Evolutionary conservation across 2,329 filamentous ascomycete species (phyloP).

Genomic region (Fusarium staphyleae): DNA sequence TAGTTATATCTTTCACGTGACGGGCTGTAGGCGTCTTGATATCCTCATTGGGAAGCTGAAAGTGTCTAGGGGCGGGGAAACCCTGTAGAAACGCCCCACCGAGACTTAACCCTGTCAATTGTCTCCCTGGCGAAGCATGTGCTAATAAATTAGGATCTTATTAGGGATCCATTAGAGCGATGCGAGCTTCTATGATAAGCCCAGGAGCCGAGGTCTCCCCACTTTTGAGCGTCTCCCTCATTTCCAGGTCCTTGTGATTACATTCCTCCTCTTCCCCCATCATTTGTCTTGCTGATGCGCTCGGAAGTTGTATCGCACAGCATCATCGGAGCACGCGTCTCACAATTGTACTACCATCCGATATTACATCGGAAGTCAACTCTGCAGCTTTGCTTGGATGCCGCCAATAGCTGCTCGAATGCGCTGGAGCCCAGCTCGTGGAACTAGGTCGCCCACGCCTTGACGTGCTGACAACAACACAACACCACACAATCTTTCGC

Average conservation of each 20-base stretch:
- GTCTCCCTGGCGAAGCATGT: conserved; percentile 9
- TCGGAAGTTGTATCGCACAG: neutral
- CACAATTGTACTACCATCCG: neutral
- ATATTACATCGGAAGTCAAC: neutral
- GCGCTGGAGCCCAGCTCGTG: conserved; percentile 39
- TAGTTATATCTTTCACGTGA: neutral
- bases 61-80: conserved; percentile 31
- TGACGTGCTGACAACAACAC: conserved; percentile 6
- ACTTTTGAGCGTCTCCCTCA: conserved; percentile 30
- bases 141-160: conserved; percentile 31
- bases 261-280: conserved; percentile 23
- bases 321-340: neutral
- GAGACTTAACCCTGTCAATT: conserved; percentile 10
- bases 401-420: conserved; percentile 33
- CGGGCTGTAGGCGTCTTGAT: neutral
- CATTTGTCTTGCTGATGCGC: neutral
- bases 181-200: conserved; percentile 8
- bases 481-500: conserved; percentile 12
- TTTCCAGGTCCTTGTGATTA: conserved; percentile 36
- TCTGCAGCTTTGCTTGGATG: conserved; percentile 32
- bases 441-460: conserved; percentile 28
- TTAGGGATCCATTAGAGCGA: conserved; percentile 1
- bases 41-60: neutral
- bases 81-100: conserved; percentile 17
- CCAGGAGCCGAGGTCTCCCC: conserved; percentile 30